Evolutionary conservation across 768 basidiomycete genomes (phyloP), one percentile per base, ranked within the genome.

Genomic region (Hygrophoropsis aurantiaca): DNA sequence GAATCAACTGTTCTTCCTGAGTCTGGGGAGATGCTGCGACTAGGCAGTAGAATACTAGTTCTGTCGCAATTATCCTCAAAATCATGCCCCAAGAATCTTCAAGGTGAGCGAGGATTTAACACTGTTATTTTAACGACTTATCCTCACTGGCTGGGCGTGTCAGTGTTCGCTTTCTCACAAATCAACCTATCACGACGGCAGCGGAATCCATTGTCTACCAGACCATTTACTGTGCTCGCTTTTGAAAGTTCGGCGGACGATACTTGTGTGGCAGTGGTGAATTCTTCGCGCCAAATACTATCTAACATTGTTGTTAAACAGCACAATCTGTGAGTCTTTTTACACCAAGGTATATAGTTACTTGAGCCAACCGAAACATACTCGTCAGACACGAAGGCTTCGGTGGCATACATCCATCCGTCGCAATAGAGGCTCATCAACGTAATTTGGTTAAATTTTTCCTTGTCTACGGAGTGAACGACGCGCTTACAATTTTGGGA

Each of bases 221-320:
- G 50, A 38, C 15, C 25, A 18, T 82, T 89, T 58, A 87, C 80
- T 1, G 82, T 90, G 11, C 76, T 90, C 7, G 87, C 81, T 7
- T 58, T 95, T 30, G 94, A 97, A 66, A 85, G 86, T 2, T 94
- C 91, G 11, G 92, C 93, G 11, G 95, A 99, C 64, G 97, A 98
- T 60, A 90, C 93, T 1, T 95, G 93, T 57, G 91, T 85, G 13
- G 87, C 94, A 1, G 74, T 98, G 41, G 87, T 99, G 27, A 78
- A 80, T 16, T 87, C 85, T 1, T 70, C 78, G 7, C 77, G 81
- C 16, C 58, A 73, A 59, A 74, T 98, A 33, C 80, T 89, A 44
- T 85, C 91, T 2, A 95, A 94, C 62, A 79, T 97, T 4, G 85
- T 98, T 50, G 69, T 90, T 32, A 90, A 87, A 60, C 94, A 98